A percentile compares a stretch with the other conserved stretches of the same genome.
Conservation (phyloP, 2,329 filamentous ascomycete genomes). For the Penicillium sp. region DNA sequence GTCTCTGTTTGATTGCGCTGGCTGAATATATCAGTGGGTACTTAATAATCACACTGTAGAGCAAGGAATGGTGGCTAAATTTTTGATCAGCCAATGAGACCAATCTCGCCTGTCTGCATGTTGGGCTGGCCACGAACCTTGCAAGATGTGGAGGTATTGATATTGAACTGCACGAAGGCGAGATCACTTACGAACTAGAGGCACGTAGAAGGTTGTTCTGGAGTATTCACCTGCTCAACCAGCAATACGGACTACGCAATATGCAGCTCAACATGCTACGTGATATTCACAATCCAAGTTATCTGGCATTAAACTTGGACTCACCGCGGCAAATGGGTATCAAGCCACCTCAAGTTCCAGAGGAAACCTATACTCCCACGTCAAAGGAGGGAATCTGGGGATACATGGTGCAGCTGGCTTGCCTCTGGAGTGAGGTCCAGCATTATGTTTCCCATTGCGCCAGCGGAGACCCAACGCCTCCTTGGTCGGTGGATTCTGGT, state of each 20-base stretch:
- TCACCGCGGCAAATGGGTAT: constrained; percentile 30
- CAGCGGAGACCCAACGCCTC: constrained; percentile 48
- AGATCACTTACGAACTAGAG: constrained; percentile 37
- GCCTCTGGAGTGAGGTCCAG: constrained; percentile 49
- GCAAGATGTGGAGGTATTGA: constrained; percentile 51
- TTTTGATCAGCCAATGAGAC: constrained; percentile 45
- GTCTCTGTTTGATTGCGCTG: constrained; percentile 50
- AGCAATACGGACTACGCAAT: constrained; percentile 49
- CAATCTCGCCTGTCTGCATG: constrained; percentile 50
- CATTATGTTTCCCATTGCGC: constrained; percentile 51
- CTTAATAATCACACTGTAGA: not conserved
- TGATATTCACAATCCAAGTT: constrained; percentile 42
- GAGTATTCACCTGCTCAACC: constrained; percentile 52
- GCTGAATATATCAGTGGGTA: constrained; percentile 49
- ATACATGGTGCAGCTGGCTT: constrained; percentile 48
- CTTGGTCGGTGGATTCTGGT: constrained; percentile 52
- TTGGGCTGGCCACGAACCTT: constrained; percentile 51
- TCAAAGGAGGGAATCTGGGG: constrained; percentile 51
- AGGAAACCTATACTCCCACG: constrained; percentile 43
- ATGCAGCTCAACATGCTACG: constrained; percentile 44
- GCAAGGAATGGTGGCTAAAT: not conserved
- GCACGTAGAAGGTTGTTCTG: constrained; percentile 51
- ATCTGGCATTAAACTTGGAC: constrained; percentile 12
- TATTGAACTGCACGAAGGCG: constrained; percentile 39
- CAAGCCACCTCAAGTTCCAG: constrained; percentile 45